phyloP scores from a whole-genome alignment of 176 grass and related monocot genomes.

The Ananas comosus region DNA sequence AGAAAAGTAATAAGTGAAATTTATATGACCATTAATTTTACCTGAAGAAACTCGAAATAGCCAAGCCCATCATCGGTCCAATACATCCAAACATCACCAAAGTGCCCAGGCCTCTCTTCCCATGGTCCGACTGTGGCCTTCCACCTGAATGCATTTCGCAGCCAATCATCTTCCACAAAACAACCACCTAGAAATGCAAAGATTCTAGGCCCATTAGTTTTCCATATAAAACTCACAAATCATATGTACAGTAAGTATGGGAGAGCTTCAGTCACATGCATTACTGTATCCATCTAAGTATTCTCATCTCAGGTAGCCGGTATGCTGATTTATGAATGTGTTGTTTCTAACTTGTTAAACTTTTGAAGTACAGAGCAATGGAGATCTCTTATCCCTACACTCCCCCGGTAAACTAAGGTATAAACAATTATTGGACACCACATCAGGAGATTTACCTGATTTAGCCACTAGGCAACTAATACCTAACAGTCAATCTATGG shows the following conservation, averaged over 20 bases:
- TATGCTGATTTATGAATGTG: no score
- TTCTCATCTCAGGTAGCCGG: not conserved
- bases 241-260: not conserved
- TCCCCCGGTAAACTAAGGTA: no score
- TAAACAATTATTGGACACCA: no score
- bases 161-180: slow-evolving; percentile 67
- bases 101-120: slow-evolving; percentile 93
- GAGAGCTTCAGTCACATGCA: not conserved
- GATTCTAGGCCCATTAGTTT: not conserved
- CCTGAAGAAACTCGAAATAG: slow-evolving; percentile 93
- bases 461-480: no score
- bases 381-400: no score
- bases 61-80: slow-evolving; percentile 98
- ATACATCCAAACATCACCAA: slow-evolving; percentile 85
- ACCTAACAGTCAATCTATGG: no score
- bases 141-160: slow-evolving; percentile 91
- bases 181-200: slow-evolving; percentile 52
- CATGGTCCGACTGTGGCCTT: slow-evolving; percentile 63
- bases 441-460: no score
- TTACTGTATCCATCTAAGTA: not conserved
- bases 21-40: slow-evolving; percentile 19
- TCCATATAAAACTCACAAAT: not conserved
- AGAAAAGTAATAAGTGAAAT: not conserved
- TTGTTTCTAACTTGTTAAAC: no score
- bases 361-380: no score